phyloP scores from a whole-genome alignment of 306 rosid genomes.

The Vigna angularis region DNA sequence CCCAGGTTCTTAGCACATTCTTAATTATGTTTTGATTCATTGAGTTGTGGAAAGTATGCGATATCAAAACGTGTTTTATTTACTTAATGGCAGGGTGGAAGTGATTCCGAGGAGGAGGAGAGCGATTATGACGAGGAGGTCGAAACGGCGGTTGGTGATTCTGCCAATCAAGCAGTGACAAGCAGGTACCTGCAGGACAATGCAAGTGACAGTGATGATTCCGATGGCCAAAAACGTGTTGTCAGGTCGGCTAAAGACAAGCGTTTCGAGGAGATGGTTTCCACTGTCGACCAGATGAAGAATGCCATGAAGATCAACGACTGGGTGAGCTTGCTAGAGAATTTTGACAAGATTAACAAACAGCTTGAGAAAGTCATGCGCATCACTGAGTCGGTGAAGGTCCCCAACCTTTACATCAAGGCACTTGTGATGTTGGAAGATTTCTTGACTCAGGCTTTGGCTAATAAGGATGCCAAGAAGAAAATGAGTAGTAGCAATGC shows the following conservation, averaged over 20 bases:
- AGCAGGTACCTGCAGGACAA: conserved; percentile 53
- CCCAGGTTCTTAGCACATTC: conserved; percentile 42
- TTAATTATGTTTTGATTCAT: neutral
- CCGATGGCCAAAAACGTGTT: conserved; percentile 70
- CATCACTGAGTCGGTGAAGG: conserved; percentile 76
- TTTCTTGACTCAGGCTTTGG: conserved; percentile 81
- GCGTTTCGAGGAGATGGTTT: conserved; percentile 85
- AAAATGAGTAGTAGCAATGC: conserved; percentile 99
- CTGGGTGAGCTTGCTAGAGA: conserved; percentile 97
- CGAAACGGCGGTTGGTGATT: conserved; percentile 51
- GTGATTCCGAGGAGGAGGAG: conserved; percentile 82
- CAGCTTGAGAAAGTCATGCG: conserved; percentile 99
- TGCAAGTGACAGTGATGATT: conserved; percentile 77
- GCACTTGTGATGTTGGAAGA: conserved; percentile 93
- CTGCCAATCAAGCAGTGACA: conserved; percentile 30
- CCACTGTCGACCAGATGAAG: conserved; percentile 92
- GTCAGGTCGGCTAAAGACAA: conserved; percentile 88
- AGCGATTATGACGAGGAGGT: conserved; percentile 67
- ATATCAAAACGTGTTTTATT: neutral
- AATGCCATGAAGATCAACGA: conserved; percentile 98
- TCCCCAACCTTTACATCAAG: conserved; percentile 80
- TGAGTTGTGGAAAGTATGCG: neutral
- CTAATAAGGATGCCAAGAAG: conserved; percentile 94
- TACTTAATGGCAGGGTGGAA: conserved; percentile 60
- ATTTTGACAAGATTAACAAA: conserved; percentile 89